phyloP scores from a whole-genome alignment of 495 filamentous ascomycete genomes.

The Penicillium dipodomyicola region DNA sequence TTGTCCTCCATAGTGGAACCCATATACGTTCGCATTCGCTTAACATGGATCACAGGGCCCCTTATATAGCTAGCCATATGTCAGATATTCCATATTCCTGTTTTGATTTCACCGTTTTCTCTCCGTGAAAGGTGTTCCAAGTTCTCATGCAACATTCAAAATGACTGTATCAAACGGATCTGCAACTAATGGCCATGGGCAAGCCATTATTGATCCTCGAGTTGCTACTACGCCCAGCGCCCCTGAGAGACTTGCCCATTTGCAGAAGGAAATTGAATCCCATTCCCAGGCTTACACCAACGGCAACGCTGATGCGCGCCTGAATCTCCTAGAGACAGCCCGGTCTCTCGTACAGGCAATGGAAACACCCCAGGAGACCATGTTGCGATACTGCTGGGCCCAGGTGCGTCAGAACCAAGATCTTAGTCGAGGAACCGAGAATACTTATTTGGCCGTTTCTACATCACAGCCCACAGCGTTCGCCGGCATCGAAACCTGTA shows the following conservation, averaged over 20 bases:
- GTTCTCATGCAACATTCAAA: too few relatives aligned
- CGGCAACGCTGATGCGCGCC: slow-evolving; percentile 6
- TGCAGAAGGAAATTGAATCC: slow-evolving; percentile 3
- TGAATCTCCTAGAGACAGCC: slow-evolving; percentile 21
- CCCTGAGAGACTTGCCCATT: neutral
- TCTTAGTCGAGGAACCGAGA: neutral
- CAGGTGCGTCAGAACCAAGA: slow-evolving; percentile 18
- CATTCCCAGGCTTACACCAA: slow-evolving; percentile 3
- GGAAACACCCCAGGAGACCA: slow-evolving; percentile 35
- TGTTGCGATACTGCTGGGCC: slow-evolving; percentile 33
- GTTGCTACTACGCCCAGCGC: slow-evolving; percentile 8
- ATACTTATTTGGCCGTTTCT: neutral
- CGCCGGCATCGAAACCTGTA: slow-evolving; percentile 26
- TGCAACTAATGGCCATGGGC: neutral
- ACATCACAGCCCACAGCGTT: slow-evolving; percentile 14
- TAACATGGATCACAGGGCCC: too few relatives aligned
- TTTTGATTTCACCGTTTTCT: too few relatives aligned
- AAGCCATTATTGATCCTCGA: slow-evolving; percentile 2
- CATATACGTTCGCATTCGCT: too few relatives aligned
- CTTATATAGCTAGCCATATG: too few relatives aligned
- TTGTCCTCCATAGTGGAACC: too few relatives aligned
- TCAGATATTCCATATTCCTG: too few relatives aligned
- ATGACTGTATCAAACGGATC: neutral
- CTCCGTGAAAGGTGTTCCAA: too few relatives aligned
- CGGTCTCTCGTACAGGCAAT: slow-evolving; percentile 27